Percentiles rank a stretch among this genome's conserved stretches.
Evolutionary conservation across 2,329 filamentous ascomycete species (phyloP).

Genomic region (Fusarium lateritium): DNA sequence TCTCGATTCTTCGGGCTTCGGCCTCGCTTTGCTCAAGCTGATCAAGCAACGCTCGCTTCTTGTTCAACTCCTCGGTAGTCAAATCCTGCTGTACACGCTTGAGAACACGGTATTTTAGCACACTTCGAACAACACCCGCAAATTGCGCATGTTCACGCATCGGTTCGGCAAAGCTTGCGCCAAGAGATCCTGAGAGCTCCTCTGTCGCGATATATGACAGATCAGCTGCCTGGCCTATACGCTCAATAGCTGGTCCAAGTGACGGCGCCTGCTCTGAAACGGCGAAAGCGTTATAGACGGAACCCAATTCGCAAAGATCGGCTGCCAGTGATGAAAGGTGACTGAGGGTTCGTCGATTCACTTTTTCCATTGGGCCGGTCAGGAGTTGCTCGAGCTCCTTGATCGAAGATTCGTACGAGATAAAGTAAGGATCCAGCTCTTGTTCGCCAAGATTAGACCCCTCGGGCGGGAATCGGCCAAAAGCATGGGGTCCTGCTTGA

Average conservation of each 20-base stretch:
- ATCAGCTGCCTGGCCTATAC: constrained; percentile 93
- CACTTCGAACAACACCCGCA: constrained; percentile 90
- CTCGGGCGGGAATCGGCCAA: constrained; percentile 87
- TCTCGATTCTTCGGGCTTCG: constrained; percentile 93
- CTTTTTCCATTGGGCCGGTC: constrained; percentile 95
- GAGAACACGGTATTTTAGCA: constrained; percentile 89
- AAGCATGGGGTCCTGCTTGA: constrained; percentile 68
- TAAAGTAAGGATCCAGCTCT: constrained; percentile 96
- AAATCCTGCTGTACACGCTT: constrained; percentile 98
- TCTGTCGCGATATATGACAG: constrained; percentile 96
- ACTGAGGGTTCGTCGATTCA: constrained; percentile 89
- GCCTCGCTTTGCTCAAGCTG: constrained; percentile 94
- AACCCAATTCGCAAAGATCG: constrained; percentile 92
- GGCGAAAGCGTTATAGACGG: constrained; percentile 97
- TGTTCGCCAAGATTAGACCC: constrained; percentile 84
- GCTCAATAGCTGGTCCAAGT: constrained; percentile 92
- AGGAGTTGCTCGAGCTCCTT: constrained; percentile 91
- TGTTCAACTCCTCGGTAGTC: constrained; percentile 92
- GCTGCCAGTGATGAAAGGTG: constrained; percentile 87
- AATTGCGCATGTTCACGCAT: constrained; percentile 99
- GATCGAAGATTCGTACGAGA: constrained; percentile 91
- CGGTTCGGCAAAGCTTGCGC: constrained; percentile 94
- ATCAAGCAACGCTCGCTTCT: constrained; percentile 86
- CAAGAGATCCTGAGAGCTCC: constrained; percentile 88
- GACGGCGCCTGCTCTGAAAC: constrained; percentile 92